Evolutionary conservation across 305 asterid genomes (phyloP).

Genomic region (Caryopteris hybrid): DNA sequence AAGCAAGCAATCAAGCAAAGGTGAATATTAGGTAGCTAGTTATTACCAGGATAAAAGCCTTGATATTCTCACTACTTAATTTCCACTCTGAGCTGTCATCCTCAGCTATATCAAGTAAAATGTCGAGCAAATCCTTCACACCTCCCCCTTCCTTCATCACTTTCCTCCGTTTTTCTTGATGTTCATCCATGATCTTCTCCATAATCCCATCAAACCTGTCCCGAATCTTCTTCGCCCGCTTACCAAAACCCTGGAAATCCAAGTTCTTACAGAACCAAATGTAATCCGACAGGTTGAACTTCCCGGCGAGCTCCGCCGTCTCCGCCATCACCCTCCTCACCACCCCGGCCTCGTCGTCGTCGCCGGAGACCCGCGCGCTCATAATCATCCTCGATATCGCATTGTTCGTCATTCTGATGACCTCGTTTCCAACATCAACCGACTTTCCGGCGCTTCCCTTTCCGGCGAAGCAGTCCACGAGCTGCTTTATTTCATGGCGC

Average conservation of each 20-base stretch:
- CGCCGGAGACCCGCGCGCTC: constrained; percentile 38
- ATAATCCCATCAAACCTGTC: constrained; percentile 53
- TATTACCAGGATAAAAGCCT: constrained; percentile 62
- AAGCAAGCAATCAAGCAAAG: too few species aligned
- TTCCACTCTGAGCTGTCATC: constrained; percentile 46
- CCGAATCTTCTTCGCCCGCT: constrained; percentile 35
- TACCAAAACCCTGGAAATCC: constrained; percentile 49
- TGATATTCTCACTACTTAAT: constrained; percentile 54
- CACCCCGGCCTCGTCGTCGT: constrained; percentile 30
- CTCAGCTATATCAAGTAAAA: constrained; percentile 61
- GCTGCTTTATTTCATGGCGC: constrained; percentile 28
- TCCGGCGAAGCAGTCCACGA: constrained; percentile 21
- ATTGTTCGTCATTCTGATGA: constrained; percentile 42
- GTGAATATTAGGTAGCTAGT: too few species aligned
- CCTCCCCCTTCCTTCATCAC: background rate
- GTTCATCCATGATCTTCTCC: constrained; percentile 55
- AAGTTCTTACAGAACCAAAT: constrained; percentile 62
- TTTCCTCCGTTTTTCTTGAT: constrained; percentile 28
- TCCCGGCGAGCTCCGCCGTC: constrained; percentile 48
- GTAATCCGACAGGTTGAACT: constrained; percentile 58
- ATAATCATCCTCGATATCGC: constrained; percentile 42
- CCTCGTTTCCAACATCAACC: constrained; percentile 56
- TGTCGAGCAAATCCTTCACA: constrained; percentile 53
- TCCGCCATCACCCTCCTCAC: constrained; percentile 53
- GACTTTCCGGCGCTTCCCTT: constrained; percentile 5